Conservation (phyloP, 164 flowering plant genomes). For the Annona squamosa region DNA sequence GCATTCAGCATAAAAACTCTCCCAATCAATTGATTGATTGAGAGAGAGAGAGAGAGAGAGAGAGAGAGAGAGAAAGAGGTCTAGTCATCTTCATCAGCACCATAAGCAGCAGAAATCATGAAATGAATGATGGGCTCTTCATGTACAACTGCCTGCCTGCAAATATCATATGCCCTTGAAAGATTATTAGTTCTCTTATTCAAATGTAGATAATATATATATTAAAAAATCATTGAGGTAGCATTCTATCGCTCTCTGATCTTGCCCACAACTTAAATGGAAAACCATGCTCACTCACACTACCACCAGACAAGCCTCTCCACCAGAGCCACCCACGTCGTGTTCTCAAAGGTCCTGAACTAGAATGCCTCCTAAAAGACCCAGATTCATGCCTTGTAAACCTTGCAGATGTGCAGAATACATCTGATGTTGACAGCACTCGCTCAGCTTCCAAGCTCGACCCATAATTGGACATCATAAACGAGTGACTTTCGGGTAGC, state of each 20-base stretch:
- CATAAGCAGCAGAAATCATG: background rate
- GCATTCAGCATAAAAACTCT: background rate
- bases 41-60: background rate
- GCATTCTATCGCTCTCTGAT: background rate
- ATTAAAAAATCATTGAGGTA: background rate
- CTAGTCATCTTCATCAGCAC: background rate
- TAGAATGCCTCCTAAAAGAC: slow-evolving; percentile 45
- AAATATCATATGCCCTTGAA: background rate
- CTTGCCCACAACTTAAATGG: background rate
- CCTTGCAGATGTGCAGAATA: slow-evolving; percentile 3
- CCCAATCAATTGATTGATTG: background rate
- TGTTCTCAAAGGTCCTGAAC: slow-evolving; percentile 78
- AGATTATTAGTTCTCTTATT: background rate
- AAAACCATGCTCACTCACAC: slow-evolving; percentile 78
- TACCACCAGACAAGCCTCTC: slow-evolving; percentile 50
- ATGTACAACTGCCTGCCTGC: background rate
- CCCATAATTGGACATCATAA: slow-evolving; percentile 63
- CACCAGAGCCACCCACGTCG: slow-evolving; percentile 47
- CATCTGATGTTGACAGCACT: slow-evolving; percentile 30
- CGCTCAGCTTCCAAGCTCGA: slow-evolving; percentile 70
- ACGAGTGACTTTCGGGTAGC: slow-evolving; percentile 53
- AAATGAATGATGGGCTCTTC: background rate
- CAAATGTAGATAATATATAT: background rate
- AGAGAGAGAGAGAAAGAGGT: background rate
- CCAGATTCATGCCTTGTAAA: slow-evolving; percentile 17